A percentile compares a stretch with the other conserved stretches of the same genome.
Conservation (phyloP, 129 eudicot genomes). For the Logfia minima region DNA sequence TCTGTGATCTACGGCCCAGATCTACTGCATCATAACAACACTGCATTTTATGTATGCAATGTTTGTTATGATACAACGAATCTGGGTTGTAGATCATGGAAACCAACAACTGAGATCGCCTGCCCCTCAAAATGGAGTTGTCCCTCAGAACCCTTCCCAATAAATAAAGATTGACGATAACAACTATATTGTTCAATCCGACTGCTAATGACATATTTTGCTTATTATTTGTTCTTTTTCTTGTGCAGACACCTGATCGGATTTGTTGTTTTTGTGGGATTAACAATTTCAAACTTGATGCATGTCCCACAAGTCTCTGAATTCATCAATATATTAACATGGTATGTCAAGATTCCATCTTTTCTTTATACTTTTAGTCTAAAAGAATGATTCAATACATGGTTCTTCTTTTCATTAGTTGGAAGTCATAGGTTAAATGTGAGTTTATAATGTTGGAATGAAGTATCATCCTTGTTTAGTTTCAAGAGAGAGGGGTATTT, state of each 20-base stretch:
- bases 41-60: too few relatives aligned
- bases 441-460: not conserved
- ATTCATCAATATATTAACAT: slow-evolving; percentile 60
- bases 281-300: slow-evolving; percentile 58
- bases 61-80: too few relatives aligned
- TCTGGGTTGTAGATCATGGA: too few relatives aligned
- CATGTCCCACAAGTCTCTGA: slow-evolving; percentile 69
- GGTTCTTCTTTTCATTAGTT: not conserved
- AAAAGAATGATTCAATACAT: not conserved
- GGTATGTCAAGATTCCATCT: slow-evolving; percentile 47
- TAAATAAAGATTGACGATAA: not conserved
- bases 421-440: not conserved
- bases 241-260: slow-evolving; percentile 90
- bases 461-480: slow-evolving; percentile 10
- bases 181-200: not conserved
- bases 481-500: slow-evolving; percentile 6
- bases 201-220: not conserved
- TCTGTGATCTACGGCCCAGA: too few relatives aligned
- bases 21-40: too few relatives aligned
- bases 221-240: slow-evolving; percentile 27
- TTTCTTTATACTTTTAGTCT: not conserved
- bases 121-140: too few relatives aligned
- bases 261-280: slow-evolving; percentile 64
- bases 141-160: not conserved
- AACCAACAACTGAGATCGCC: too few relatives aligned